These are phyloP conservation scores for Pholiota adiposa DNA, from an alignment of 1,284 basidiomycete species.

Conservation along the genomic window DNA sequence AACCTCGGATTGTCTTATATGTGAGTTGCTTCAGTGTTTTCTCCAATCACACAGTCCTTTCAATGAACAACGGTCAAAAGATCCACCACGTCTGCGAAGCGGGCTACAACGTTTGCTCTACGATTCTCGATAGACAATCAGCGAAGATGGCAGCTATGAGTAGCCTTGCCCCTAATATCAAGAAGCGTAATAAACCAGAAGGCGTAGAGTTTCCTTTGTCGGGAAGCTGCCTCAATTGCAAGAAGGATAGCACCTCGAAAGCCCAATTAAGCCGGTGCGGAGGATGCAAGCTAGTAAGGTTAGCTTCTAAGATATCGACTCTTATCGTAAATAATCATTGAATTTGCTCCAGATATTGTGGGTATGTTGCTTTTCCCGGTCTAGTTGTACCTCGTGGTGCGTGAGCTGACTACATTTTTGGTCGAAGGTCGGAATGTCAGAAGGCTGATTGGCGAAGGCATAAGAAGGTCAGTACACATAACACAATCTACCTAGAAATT, in stretches of 20 bases:
- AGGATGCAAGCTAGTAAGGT: constrained; percentile 23
- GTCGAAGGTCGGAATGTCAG: constrained; percentile 17
- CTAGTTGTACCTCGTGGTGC: no score
- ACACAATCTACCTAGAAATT: no score
- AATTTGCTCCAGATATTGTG: constrained; percentile 10
- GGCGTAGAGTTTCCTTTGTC: not conserved
- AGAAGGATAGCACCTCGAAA: constrained; percentile 15
- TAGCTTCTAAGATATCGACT: not conserved
- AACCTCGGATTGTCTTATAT: constrained; percentile 22
- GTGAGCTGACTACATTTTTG: not conserved
- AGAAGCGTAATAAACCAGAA: not conserved
- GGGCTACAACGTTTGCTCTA: constrained; percentile 8
- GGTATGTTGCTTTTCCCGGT: not conserved
- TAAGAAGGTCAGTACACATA: constrained; percentile 14
- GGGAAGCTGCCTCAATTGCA: constrained; percentile 4
- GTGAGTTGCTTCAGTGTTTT: not conserved
- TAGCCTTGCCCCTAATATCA: not conserved
- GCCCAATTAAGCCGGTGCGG: constrained; percentile 20
- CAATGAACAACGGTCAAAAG: no score
- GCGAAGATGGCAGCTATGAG: not conserved
- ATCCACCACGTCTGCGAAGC: constrained; percentile 18
- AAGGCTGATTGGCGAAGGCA: constrained; percentile 20
- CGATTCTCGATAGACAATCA: not conserved
- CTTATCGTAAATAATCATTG: no score
- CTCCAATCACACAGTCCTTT: not conserved